A percentile compares a stretch with the other conserved stretches of the same genome.
phyloP scores from a whole-genome alignment of 345 rosid genomes.

The Cardamine chenopodiifolia region DNA sequence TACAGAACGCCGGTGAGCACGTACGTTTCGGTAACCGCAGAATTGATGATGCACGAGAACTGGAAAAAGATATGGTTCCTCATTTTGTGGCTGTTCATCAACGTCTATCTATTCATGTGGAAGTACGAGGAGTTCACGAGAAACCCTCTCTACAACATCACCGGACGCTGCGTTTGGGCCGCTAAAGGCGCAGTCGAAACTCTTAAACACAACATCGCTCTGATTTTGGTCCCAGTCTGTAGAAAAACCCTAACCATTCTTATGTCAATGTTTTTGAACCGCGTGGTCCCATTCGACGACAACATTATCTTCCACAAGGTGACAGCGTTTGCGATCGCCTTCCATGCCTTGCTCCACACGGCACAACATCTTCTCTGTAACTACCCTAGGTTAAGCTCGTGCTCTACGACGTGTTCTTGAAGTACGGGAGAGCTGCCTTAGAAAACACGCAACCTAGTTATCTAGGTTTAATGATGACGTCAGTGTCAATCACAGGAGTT shows the following conservation, averaged over 20 bases:
- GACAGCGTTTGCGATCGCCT: slow-evolving; percentile 57
- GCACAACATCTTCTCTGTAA: slow-evolving; percentile 66
- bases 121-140: slow-evolving; percentile 48
- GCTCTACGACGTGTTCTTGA: slow-evolving; percentile 54
- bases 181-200: slow-evolving; percentile 91
- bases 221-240: slow-evolving; percentile 83
- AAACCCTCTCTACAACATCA: slow-evolving; percentile 55
- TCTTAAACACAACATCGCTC: slow-evolving; percentile 89
- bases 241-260: slow-evolving; percentile 73
- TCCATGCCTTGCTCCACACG: slow-evolving; percentile 55
- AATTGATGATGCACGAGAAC: slow-evolving; percentile 58
- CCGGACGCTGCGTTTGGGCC: slow-evolving; percentile 74
- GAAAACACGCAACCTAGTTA: slow-evolving; percentile 67
- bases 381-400: slow-evolving; percentile 54
- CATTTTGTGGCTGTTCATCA: slow-evolving; percentile 50
- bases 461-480: slow-evolving; percentile 47
- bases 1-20: slow-evolving; percentile 70
- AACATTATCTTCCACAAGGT: slow-evolving; percentile 82
- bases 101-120: slow-evolving; percentile 58
- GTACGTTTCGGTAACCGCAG: slow-evolving; percentile 47
- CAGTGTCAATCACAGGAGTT: slow-evolving; percentile 71
- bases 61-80: slow-evolving; percentile 74
- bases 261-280: slow-evolving; percentile 60
- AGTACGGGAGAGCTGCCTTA: slow-evolving; percentile 50
- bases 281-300: slow-evolving; percentile 82